Evolutionary conservation across 345 rosid species (phyloP), one percentile per base, ranked within the genome.

Genomic region (Zanthoxylum bungeanum): DNA sequence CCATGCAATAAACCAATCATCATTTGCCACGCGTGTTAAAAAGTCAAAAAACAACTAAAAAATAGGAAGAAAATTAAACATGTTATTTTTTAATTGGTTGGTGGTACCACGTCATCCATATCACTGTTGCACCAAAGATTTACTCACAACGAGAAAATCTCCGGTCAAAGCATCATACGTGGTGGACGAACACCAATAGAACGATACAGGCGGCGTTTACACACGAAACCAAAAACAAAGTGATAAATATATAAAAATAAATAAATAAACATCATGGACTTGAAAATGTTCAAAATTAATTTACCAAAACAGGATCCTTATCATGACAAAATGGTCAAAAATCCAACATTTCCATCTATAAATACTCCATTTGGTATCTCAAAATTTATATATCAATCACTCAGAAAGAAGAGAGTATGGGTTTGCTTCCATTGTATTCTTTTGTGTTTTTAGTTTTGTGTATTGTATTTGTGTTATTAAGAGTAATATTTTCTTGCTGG

Each of bases 401-500:
- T 44, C 49, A 16, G 5, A 44, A 44, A 14, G 4, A 14, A 12
- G 22, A 70, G 56, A 61, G 12, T n/a, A 82, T 75, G 82, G 82
- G 57, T 55, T 21, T 81, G 56, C 36, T 73, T 62, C 52, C 9
- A 37, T 28, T 78, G 17, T 69, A 25, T 39, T 39, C 79, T 72
- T 22, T 83, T 57, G 55, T n/a, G n/a, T n/a, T 77, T 24, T 27
- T 76, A 39, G 16, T 4, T 12, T 4, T 22, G 52, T 39, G 79
- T 72, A 22, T 84, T 57, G 55, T 85, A 4, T 72, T 76, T 27
- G 31, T 76, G 42, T 75, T 78, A 60, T 76, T 80, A 68, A 88
- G 66, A 70, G 73, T 88, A 31, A 12, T 86, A n/a, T 66, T 85
- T 28, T 73, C 80, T 55, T 92, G 85, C 75, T 88, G 97, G 96